Evolutionary conservation across 2,329 filamentous ascomycete species (phyloP).

Genomic region (Cyphellophora attinorum): DNA sequence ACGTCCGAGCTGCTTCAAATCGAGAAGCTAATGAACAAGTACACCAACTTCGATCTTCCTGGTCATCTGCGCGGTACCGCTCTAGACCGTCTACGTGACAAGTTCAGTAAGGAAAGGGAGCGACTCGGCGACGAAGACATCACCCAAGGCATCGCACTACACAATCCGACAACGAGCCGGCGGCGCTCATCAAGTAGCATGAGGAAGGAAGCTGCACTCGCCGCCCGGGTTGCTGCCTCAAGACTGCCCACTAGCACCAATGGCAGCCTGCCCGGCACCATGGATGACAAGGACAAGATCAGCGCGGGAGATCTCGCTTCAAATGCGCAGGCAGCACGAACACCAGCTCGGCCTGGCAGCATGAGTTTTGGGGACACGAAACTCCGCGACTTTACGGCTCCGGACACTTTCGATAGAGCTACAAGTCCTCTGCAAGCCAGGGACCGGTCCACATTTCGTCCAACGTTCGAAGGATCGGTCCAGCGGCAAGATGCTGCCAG

Average conservation of each 20-base stretch:
- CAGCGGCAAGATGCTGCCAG: conserved; percentile 74
- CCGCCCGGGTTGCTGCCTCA: conserved; percentile 49
- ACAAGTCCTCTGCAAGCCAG: conserved; percentile 34
- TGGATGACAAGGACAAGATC: conserved; percentile 30
- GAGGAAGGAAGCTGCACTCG: conserved; percentile 68
- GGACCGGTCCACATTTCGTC: conserved; percentile 28
- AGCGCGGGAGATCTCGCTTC: conserved; percentile 61
- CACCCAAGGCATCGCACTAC: conserved; percentile 86
- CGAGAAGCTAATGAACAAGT: conserved; percentile 87
- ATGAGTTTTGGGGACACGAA: conserved; percentile 1
- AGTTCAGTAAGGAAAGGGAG: conserved; percentile 78
- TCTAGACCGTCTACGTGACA: conserved; percentile 77
- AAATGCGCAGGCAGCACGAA: conserved; percentile 1
- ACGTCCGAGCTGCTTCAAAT: conserved; percentile 87
- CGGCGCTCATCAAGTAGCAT: conserved; percentile 65
- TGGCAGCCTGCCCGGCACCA: not conserved
- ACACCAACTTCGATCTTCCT: conserved; percentile 81
- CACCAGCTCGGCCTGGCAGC: conserved; percentile 3
- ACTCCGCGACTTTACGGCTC: conserved; percentile 1
- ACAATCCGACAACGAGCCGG: conserved; percentile 63
- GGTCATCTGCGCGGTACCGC: conserved; percentile 81
- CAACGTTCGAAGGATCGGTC: conserved; percentile 27
- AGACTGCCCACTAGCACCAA: conserved; percentile 12
- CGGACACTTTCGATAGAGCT: conserved; percentile 1
- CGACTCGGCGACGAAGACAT: conserved; percentile 71